Evolutionary conservation across 129 eudicot genomes (phyloP).

Genomic region (Flaveria bidentis): DNA sequence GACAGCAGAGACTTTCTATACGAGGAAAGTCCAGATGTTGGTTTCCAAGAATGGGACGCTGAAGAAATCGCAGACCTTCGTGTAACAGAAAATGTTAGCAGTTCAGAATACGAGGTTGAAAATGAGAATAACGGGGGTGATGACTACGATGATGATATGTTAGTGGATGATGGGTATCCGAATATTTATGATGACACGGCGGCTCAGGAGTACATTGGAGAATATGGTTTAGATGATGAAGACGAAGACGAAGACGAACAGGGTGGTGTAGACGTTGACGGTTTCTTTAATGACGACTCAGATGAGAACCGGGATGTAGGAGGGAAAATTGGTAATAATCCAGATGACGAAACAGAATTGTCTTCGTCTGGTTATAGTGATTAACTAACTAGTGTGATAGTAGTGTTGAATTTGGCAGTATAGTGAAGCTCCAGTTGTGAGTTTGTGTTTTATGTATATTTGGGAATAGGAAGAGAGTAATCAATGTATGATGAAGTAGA

Average conservation of each 20-base stretch:
- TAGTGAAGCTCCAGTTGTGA: constrained; percentile 43
- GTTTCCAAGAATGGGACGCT: constrained; percentile 44
- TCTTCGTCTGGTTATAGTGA: constrained; percentile 71
- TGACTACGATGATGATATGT: constrained; percentile 53
- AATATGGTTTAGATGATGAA: constrained; percentile 35
- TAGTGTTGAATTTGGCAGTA: constrained; percentile 33
- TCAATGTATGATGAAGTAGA: constrained; percentile 25
- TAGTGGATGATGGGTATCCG: constrained; percentile 37
- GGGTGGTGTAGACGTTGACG: constrained; percentile 53
- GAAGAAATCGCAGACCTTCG: constrained; percentile 45
- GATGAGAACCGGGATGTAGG: constrained; percentile 42
- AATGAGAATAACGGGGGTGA: constrained; percentile 41
- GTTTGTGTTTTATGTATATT: constrained; percentile 35
- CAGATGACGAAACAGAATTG: constrained; percentile 48
- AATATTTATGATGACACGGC: constrained; percentile 25
- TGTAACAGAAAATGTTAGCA: constrained; percentile 45
- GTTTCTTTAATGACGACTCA: constrained; percentile 58
- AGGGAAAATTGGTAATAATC: constrained; percentile 44
- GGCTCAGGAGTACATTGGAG: constrained; percentile 29
- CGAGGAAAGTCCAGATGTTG: constrained; percentile 34
- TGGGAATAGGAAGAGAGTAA: constrained; percentile 18
- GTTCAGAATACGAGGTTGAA: constrained; percentile 58
- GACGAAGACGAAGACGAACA: constrained; percentile 54
- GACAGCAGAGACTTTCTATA: background rate
- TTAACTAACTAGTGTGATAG: constrained; percentile 28